Evolutionary conservation across 208 protist genomes (phyloP).

Genomic region (Crithidia acanthocephali): DNA sequence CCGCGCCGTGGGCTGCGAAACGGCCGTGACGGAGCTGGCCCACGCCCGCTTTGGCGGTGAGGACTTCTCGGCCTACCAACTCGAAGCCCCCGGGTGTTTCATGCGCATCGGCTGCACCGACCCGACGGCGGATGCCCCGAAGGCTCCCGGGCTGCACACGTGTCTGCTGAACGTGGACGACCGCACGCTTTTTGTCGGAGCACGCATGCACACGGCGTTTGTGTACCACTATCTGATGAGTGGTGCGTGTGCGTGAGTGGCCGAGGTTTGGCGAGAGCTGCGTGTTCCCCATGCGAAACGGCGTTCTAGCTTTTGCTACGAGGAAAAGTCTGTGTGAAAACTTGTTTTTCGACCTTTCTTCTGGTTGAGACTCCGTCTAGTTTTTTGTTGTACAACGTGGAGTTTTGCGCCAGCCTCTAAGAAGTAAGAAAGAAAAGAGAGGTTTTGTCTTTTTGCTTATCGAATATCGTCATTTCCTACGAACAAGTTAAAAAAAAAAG

Average conservation of each 20-base stretch:
- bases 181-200: conserved; percentile 39
- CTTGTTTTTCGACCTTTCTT: too few species aligned
- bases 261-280: background rate
- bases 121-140: conserved; percentile 27
- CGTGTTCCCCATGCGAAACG: too few species aligned
- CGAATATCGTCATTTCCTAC: too few species aligned
- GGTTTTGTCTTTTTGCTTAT: too few species aligned
- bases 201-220: conserved; percentile 45
- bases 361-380: too few species aligned
- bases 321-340: too few species aligned
- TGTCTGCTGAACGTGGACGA: conserved; percentile 47
- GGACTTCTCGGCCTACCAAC: conserved; percentile 57
- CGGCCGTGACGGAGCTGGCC: conserved; percentile 20
- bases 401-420: too few species aligned
- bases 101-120: conserved; percentile 29
- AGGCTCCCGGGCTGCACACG: conserved; percentile 31
- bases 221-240: conserved; percentile 27
- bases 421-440: too few species aligned
- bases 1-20: conserved; percentile 24
- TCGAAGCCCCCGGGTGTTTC: conserved; percentile 38
- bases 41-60: conserved; percentile 38
- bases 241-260: too few species aligned
- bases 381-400: too few species aligned
- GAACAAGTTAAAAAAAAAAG: too few species aligned
- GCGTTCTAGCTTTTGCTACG: too few species aligned